Base-by-base conservation (phyloP, 2,329 filamentous ascomycete genomes). In the Ilyonectria sp. region DNA sequence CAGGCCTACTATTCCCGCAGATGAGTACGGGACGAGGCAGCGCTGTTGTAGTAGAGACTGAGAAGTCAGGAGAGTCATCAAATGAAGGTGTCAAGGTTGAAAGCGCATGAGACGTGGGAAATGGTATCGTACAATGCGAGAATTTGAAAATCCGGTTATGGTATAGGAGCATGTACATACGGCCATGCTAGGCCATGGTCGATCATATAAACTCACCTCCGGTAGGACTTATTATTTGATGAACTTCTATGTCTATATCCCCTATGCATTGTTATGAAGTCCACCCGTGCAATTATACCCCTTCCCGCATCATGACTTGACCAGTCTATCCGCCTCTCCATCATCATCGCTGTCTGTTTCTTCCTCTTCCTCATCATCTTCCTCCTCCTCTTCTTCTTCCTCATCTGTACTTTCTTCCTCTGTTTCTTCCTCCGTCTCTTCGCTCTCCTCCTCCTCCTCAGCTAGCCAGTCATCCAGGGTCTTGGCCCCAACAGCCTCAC, bases 401-500 rank as follows among this genome's bases (percentile, higher is more conserved):
- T 86, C 85, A 3, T 82, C 83, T 3, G 82, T 81, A 10, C 85
- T 83, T 15, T 84, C 84, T 8, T 83, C 85, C 7, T 86, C 84
- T 2, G 87, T 87, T 6, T 86, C 84, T 7, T 86, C 86, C 2
- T 85, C 86, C 26, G 87, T 86, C 10, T 86, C 85, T 11, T 87
- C 87, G 2, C 86, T 88, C n/a, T 86, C 87, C 31, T 84, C 86
- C 17, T 90, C 89, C 49, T 89, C 90, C 76, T 94, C 93, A 5
- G 92, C 94, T 63, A 98, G 85, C 95, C 96, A 98, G 79, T 97
- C 94, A 82, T 98, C 94, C 69, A 99, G 83, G 21, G 92, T 94
- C 87, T 97, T 97, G 46, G 90, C 89, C 58, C 87, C 86, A 1
- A 85, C 79, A 11, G 81, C 85, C 55, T 90, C 90, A 6, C 82